Evolutionary conservation across 768 basidiomycete genomes (phyloP).

Genomic region (Boletus insuetus): DNA sequence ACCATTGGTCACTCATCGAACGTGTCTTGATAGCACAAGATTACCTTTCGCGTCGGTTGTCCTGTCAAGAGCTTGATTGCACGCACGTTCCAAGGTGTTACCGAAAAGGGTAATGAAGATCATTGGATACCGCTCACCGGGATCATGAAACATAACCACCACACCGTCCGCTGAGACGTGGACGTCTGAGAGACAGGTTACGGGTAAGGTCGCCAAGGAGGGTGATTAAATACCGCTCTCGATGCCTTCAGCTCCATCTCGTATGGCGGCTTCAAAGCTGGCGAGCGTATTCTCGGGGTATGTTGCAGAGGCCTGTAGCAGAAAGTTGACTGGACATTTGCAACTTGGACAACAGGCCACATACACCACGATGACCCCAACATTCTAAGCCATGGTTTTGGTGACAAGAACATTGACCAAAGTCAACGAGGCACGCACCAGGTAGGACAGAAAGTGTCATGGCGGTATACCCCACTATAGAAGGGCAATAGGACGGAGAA

Average conservation of each 20-base stretch:
- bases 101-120: slow-evolving; percentile 23
- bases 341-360: slow-evolving; percentile 36
- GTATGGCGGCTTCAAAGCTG: slow-evolving; percentile 92
- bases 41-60: slow-evolving; percentile 79
- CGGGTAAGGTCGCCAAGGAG: slow-evolving; percentile 37
- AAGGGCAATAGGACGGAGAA: not conserved
- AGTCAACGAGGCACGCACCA: slow-evolving; percentile 17
- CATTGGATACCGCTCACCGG: slow-evolving; percentile 45
- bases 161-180: slow-evolving; percentile 87
- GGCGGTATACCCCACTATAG: slow-evolving; percentile 3
- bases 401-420: not conserved
- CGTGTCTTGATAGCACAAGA: slow-evolving; percentile 16
- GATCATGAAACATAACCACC: slow-evolving; percentile 96
- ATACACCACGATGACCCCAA: slow-evolving; percentile 72
- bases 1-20: slow-evolving; percentile 23
- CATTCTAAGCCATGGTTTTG: slow-evolving; percentile 50
- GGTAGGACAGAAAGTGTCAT: slow-evolving; percentile 28
- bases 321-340: slow-evolving; percentile 9
- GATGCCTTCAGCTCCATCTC: slow-evolving; percentile 93
- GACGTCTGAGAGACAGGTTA: slow-evolving; percentile 78
- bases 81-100: slow-evolving; percentile 24
- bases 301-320: slow-evolving; percentile 68
- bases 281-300: slow-evolving; percentile 95
- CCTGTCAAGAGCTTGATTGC: slow-evolving; percentile 55
- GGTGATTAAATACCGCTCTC: slow-evolving; percentile 83